Evolutionary conservation across 176 grass and related monocot genomes (phyloP).

Genomic region (Triticum timopheevii): DNA sequence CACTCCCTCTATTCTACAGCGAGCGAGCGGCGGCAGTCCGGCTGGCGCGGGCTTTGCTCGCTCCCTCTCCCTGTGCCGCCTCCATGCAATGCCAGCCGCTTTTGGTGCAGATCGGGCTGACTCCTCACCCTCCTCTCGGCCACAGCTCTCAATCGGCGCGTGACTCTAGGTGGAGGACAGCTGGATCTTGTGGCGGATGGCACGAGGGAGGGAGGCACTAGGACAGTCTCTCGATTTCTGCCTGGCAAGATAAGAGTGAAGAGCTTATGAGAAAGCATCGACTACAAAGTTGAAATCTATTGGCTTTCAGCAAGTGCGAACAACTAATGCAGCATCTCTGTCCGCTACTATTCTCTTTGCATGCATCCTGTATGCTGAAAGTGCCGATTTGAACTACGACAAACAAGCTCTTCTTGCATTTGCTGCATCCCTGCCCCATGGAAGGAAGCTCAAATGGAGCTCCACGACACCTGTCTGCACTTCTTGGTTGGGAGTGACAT

Average conservation of each 20-base stretch:
- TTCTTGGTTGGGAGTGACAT: slow-evolving; percentile 84
- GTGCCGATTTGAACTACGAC: slow-evolving; percentile 78
- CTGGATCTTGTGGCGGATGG: slow-evolving; percentile 40
- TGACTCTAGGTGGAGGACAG: neutral
- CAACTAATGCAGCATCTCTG: slow-evolving; percentile 44
- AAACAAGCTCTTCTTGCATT: slow-evolving; percentile 86
- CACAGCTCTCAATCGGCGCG: slow-evolving; percentile 4
- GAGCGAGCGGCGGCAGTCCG: neutral
- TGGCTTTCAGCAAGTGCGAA: slow-evolving; percentile 29
- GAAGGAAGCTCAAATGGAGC: slow-evolving; percentile 89
- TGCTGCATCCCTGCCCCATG: slow-evolving; percentile 73
- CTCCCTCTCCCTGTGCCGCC: neutral
- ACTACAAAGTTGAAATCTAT: slow-evolving; percentile 4
- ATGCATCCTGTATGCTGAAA: slow-evolving; percentile 38
- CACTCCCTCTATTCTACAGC: neutral
- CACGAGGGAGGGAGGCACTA: neutral
- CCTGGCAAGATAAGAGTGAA: slow-evolving; percentile 20
- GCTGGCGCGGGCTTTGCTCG: neutral
- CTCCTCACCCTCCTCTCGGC: neutral
- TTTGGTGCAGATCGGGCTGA: slow-evolving; percentile 29
- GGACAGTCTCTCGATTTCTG: slow-evolving; percentile 10
- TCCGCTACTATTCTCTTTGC: slow-evolving; percentile 45
- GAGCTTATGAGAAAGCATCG: slow-evolving; percentile 21
- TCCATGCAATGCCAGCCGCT: slow-evolving; percentile 42
- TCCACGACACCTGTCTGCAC: slow-evolving; percentile 61